phyloP scores from a whole-genome alignment of 345 rosid species.

The Eucalyptus tenuipes region DNA sequence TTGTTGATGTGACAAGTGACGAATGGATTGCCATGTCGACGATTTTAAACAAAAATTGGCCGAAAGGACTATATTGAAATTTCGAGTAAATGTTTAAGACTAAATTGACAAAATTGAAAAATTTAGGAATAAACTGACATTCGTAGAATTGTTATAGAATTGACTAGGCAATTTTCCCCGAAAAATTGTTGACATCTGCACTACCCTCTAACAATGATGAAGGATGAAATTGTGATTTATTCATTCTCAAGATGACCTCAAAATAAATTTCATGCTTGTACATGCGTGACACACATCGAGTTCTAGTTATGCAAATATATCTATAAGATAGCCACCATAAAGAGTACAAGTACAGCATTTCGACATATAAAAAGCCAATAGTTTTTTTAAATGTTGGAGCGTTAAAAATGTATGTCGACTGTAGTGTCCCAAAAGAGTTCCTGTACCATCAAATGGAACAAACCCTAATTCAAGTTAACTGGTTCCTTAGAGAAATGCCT shows the following conservation, averaged over 20 bases:
- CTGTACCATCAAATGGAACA: neutral
- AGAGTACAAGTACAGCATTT: neutral
- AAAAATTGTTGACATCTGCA: accelerated
- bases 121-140: accelerated
- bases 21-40: accelerated
- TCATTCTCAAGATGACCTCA: neutral
- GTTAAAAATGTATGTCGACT: neutral
- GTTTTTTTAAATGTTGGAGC: neutral
- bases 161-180: accelerated
- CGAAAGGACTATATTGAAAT: accelerated
- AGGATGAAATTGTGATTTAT: neutral
- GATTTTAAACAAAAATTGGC: neutral
- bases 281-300: accelerated
- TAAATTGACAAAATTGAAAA: neutral
- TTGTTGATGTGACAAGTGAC: accelerated
- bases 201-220: neutral
- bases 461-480: neutral
- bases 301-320: neutral
- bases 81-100: neutral
- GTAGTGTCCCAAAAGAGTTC: neutral
- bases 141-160: accelerated
- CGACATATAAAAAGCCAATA: neutral
- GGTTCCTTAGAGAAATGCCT: neutral
- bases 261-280: neutral
- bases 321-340: neutral